These are phyloP conservation scores for Corrigiola litoralis DNA, from an alignment of 179 eudicot species.

Conservation along the genomic window DNA sequence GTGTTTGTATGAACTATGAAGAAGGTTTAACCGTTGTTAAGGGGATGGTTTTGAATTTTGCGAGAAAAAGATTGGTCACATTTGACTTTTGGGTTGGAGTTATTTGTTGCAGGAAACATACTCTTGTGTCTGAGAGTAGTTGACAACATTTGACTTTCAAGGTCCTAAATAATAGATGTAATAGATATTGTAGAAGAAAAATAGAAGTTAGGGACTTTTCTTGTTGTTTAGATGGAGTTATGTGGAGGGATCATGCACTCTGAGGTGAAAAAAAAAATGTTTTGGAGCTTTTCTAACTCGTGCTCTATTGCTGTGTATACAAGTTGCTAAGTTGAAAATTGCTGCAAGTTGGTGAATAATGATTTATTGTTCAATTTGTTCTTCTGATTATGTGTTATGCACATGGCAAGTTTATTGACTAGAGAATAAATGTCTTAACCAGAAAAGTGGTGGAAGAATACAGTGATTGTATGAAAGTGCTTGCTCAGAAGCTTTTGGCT, in stretches of 20 bases:
- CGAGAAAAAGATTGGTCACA: too few species aligned
- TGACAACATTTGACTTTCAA: too few species aligned
- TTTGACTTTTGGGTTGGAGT: too few species aligned
- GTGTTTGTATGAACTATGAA: too few species aligned
- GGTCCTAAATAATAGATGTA: too few species aligned
- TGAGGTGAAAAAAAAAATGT: background rate
- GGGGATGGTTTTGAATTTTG: too few species aligned
- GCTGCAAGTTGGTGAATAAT: background rate
- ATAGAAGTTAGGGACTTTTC: background rate
- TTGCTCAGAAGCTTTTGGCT: constrained; percentile 61
- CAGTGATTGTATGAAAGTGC: constrained; percentile 61
- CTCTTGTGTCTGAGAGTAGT: too few species aligned
- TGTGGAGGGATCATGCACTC: background rate
- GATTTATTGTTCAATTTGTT: background rate
- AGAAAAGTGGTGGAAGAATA: constrained; percentile 77
- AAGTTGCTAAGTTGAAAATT: background rate
- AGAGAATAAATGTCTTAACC: constrained; percentile 20
- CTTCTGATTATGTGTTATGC: background rate
- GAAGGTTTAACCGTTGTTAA: too few species aligned
- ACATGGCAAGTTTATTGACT: background rate
- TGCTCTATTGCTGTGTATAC: too few species aligned
- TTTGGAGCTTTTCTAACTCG: background rate
- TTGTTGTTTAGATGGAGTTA: background rate
- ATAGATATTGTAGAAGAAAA: background rate
- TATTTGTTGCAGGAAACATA: too few species aligned